Evolutionary conservation across 345 rosid species (phyloP).

Genomic region (Populus simonii): DNA sequence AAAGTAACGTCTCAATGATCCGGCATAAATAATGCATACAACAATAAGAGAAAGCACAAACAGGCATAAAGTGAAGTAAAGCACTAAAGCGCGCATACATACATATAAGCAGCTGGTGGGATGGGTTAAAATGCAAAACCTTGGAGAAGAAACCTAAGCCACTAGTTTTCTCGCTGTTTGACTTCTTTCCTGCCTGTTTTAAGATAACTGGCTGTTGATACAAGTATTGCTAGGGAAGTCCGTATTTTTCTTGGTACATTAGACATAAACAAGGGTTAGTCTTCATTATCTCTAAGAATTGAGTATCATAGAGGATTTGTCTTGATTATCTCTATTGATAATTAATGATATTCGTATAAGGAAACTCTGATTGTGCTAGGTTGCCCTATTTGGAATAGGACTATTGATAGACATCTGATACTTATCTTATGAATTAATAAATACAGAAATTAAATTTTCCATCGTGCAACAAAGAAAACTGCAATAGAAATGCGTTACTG

Average conservation of each 20-base stretch:
- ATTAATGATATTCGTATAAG: neutral
- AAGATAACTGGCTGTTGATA: neutral
- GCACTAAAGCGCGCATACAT: neutral
- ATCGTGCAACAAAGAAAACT: neutral
- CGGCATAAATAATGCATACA: slow-evolving; percentile 5
- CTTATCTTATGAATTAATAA: neutral
- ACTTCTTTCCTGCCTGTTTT: neutral
- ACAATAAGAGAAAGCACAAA: slow-evolving; percentile 22
- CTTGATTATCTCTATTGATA: neutral
- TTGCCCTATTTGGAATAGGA: neutral
- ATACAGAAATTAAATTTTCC: neutral
- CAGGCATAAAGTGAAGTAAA: neutral
- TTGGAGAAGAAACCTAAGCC: slow-evolving; percentile 1
- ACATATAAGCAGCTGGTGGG: neutral
- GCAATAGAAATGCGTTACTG: neutral
- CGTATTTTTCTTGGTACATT: neutral
- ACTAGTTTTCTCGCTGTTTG: neutral
- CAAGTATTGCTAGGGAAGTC: neutral
- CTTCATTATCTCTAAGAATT: slow-evolving; percentile 12
- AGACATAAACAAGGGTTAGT: slow-evolving; percentile 14
- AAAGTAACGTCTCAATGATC: slow-evolving; percentile 35
- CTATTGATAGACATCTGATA: neutral
- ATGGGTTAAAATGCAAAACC: neutral
- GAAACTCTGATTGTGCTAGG: neutral
- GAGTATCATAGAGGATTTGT: neutral